Evolutionary conservation across 306 rosid genomes (phyloP), one percentile per base, ranked within the genome.

Genomic region (Vicia faba): DNA sequence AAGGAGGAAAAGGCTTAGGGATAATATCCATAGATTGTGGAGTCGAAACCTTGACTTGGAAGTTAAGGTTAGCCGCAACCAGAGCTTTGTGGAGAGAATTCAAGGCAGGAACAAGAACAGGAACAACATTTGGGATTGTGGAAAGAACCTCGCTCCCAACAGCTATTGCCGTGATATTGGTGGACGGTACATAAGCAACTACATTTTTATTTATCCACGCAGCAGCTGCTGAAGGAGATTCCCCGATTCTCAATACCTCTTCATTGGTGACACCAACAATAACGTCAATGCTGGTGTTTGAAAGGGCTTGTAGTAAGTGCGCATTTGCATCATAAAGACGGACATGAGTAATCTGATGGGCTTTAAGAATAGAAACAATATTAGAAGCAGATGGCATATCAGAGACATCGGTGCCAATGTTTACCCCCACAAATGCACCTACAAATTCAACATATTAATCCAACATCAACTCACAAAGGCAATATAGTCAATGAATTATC

Each of bases 141-240:
- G 89, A 82, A 73, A 95, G 96, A 80, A 95, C 99, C 81, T 91
- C 96, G 25, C 99, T 95, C 73, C 99, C 99, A 59, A 91, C 99
- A 6, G 96, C 90, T 74, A 95, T 76, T 71, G 91, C 85, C 0
- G 97, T 95, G 70, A 95, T 95, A 76, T 91, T 95, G 67, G 97
- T 91, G 58, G 85, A 78, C 3, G 99, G 99, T 80, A 88, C 73
- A 57, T 91, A 85, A 61, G 99, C 91, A 18, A 81, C 80, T 11
- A 95, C 92, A 53, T 95, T 95, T 85, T 85, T 90, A 63, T 90
- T 95, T 64, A 91, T 58, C 99, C 99, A 95, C 5, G 89, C 88
- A 48, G 97, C 99, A 5, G 99, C 99, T 65, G 70, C 83, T 11
- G 99, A 78, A 5, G 99, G 86, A 72, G 92, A 82, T 75, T 95